Evolutionary conservation across 2,329 filamentous ascomycete species (phyloP), one percentile per base, ranked within the genome.

Genomic region (Fusarium euwallaceae): DNA sequence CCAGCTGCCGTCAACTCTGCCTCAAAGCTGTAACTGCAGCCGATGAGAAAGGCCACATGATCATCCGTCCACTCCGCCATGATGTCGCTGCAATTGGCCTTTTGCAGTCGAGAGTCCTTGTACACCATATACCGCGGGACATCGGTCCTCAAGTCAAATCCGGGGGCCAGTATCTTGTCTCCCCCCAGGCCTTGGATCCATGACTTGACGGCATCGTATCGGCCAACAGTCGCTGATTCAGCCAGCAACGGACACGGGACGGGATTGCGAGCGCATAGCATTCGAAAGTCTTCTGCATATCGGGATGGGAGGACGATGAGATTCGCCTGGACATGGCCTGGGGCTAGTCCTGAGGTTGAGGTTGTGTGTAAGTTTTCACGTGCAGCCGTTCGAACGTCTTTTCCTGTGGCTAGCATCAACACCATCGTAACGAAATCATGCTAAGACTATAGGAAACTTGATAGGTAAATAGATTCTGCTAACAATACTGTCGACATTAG

Each of bases 1-100:
- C 87, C 88, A 0, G 87, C 87, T 0, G 77, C 80, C 1, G 81
- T 77, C 24, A 93, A 85, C 4, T 90, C 90, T 4, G 84, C 81
- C 79, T 92, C 91, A 77, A 93, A 93, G 74, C 86, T 90, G 83
- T 88, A 92, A 1, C 87, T 90, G 78, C 91, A 93, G 10, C 90
- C 91, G 70, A 93, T 88, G 53, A 92, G 79, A 76, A 91, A 93
- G 0, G 86, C 91, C 27, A 91, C 87, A 73, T 93, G 89, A 72
- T 91, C 86, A 6, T 83, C 78, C 0, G 85, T 87, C 91, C 91
- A 93, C 45, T 89, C 80, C 2, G 81, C 76, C 1, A 80, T 74
- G 17, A 93, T 83, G 76, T 90, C 84, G 2, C 76, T 60, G 36
- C 82, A 81, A 17, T 83, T 82, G 1, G 80, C 78, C 22, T 82